Conservation (phyloP, 768 basidiomycete species). For the Krasilnikovozyma curviuscula region DNA sequence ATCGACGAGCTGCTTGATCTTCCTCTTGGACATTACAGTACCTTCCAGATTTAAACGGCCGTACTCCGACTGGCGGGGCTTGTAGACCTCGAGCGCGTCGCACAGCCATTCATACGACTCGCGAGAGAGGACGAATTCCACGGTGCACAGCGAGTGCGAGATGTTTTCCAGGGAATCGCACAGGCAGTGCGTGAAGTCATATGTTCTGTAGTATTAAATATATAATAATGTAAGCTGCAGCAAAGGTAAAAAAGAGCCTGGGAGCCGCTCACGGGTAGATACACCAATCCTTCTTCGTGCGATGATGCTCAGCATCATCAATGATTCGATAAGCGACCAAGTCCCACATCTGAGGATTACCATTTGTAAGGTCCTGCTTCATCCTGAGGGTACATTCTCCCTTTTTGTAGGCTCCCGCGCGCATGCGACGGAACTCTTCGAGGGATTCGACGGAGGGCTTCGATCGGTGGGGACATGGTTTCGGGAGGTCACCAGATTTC, state of each 20-base stretch:
- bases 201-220: conserved; percentile 34
- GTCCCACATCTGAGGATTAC: conserved; percentile 99
- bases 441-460: conserved; percentile 76
- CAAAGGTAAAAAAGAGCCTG: not conserved
- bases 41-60: conserved; percentile 83
- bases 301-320: conserved; percentile 71
- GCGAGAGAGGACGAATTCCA: conserved; percentile 84
- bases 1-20: conserved; percentile 71
- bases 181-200: conserved; percentile 96
- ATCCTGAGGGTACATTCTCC: conserved; percentile 86
- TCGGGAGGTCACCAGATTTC: conserved; percentile 55
- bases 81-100: conserved; percentile 91
- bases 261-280: conserved; percentile 15
- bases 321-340: conserved; percentile 78
- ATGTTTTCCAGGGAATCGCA: conserved; percentile 98
- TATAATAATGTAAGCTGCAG: not conserved
- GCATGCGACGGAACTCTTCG: conserved; percentile 77
- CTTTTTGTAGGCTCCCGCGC: conserved; percentile 66
- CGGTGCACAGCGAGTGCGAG: conserved; percentile 95
- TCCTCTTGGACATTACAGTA: conserved; percentile 91
- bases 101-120: conserved; percentile 99
- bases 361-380: conserved; percentile 84
- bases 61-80: conserved; percentile 89
- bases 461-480: conserved; percentile 66
- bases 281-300: conserved; percentile 81